A percentile compares a stretch with the other conserved stretches of the same genome.
Conservation (phyloP, 1,139 yeast species). For the Nakaseomyces delphensis region DNA sequence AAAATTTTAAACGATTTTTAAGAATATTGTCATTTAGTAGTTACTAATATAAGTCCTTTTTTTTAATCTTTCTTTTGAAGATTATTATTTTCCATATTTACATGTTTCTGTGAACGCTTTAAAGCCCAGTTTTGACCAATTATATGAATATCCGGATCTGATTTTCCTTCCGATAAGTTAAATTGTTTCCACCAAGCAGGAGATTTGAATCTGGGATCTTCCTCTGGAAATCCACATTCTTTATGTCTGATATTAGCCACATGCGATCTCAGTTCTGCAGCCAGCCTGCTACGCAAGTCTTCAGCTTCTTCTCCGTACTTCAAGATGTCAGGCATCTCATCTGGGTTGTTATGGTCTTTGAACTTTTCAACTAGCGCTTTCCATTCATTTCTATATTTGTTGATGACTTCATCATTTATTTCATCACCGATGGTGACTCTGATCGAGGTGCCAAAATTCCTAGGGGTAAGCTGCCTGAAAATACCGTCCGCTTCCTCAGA, state of each 20-base stretch:
- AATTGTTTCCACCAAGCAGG: constrained; percentile 67
- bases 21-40: not conserved
- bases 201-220: constrained; percentile 53
- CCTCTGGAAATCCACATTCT: constrained; percentile 44
- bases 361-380: constrained; percentile 47
- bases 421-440: constrained; percentile 67
- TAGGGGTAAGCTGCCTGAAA: constrained; percentile 51
- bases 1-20: not conserved
- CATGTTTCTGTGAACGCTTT: constrained; percentile 2
- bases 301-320: constrained; percentile 57
- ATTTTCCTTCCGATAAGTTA: constrained; percentile 54
- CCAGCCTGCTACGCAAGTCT: constrained; percentile 56
- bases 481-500: constrained; percentile 66
- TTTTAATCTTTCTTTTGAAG: not conserved
- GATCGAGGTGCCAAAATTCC: constrained; percentile 58
- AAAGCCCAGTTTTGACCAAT: constrained; percentile 74
- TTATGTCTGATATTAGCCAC: constrained; percentile 52
- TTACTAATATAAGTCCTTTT: not conserved
- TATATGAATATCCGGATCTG: constrained; percentile 59
- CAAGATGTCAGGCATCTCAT: constrained; percentile 53
- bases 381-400: constrained; percentile 61
- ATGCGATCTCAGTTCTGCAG: constrained; percentile 56
- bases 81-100: not conserved
- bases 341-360: constrained; percentile 41
- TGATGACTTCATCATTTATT: constrained; percentile 53